Evolutionary conservation across 495 filamentous ascomycete genomes (phyloP), one percentile per base, ranked within the genome.

Genomic region (Daldinia decipiens): DNA sequence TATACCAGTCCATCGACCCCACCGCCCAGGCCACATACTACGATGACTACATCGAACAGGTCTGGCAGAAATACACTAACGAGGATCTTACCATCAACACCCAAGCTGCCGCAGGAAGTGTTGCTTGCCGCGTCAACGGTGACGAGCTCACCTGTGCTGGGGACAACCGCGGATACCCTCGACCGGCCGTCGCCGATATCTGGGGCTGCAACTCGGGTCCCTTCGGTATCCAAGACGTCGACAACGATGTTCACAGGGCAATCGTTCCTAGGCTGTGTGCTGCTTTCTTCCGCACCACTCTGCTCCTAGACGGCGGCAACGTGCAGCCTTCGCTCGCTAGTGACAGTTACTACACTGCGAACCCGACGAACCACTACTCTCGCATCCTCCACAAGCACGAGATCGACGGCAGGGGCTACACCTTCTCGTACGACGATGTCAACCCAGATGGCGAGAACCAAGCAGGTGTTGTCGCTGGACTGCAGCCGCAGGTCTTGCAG

Each of bases 401-500:
- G 69, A 32, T 75, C 13, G 78, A 82, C 69, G 75, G 76, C 11
- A 70, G 74, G 34, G 83, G 82, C 1, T 85, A 85, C 47, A 79
- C 83, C 8, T 85, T 85, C 68, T 67, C 83, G 0, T 85, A 82
- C 68, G 83, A 85, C 52, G 83, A 85, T 65, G 83, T 85, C 51
- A 81, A 80, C 63, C 80, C 82, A 15, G 59, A 67, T 15, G 78
- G 75, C 27, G 57, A 74, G 69, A 79, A 82, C 68, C 68, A 67
- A 31, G 74, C 77, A 11, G 81, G 81, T 17, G 75, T 74, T 17
- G 79, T 83, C 4, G 50, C 78, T 2, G 76, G 77, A 19, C 2
- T 51, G 15, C 62, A 29, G 32, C 67, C 71, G 0, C 15, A 62
- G 34, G 43, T 53, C 13, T 53, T 73, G 8, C 32, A 66, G 36